Conservation (phyloP, 2,329 filamentous ascomycete genomes). For the Diplodia scrobiculata region DNA sequence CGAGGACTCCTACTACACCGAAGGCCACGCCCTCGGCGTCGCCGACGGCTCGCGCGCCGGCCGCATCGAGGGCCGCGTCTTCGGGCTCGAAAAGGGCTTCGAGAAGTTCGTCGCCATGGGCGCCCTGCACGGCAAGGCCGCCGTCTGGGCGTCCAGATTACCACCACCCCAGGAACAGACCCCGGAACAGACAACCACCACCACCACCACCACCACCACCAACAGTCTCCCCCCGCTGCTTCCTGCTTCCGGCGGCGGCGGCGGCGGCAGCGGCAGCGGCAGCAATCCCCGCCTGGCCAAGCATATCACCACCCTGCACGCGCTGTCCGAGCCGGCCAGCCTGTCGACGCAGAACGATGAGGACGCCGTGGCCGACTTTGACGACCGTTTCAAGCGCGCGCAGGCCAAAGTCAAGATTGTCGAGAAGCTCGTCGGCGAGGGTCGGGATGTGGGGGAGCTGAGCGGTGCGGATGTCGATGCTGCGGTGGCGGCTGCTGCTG, state of each 20-base stretch:
- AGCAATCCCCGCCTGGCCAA: conserved; percentile 68
- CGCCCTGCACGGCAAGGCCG: conserved; percentile 71
- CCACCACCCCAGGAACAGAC: conserved; percentile 34
- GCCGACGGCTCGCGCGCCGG: conserved; percentile 76
- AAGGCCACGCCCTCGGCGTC: conserved; percentile 76
- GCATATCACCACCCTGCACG: conserved; percentile 74
- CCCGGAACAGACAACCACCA: neutral
- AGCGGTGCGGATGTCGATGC: conserved; percentile 8
- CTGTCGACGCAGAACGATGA: conserved; percentile 81
- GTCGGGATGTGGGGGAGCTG: conserved; percentile 1
- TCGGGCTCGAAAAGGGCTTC: conserved; percentile 89
- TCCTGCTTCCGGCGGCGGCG: conserved; percentile 27
- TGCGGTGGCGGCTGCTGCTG: neutral
- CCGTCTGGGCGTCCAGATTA: conserved; percentile 80
- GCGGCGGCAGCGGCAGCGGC: neutral
- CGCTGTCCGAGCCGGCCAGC: conserved; percentile 75
- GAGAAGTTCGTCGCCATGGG: conserved; percentile 87
- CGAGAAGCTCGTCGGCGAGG: conserved; percentile 61
- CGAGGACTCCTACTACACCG: conserved; percentile 73
- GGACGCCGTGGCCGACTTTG: conserved; percentile 86
- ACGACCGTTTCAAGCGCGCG: conserved; percentile 82
- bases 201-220: neutral
- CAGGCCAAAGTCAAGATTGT: conserved; percentile 83
- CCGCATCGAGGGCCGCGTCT: conserved; percentile 81
- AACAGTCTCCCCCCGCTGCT: conserved; percentile 51